A percentile compares a stretch with the other conserved stretches of the same genome.
phyloP scores from a whole-genome alignment of 805 yeast genomes.

The Candida fluviatilis region DNA sequence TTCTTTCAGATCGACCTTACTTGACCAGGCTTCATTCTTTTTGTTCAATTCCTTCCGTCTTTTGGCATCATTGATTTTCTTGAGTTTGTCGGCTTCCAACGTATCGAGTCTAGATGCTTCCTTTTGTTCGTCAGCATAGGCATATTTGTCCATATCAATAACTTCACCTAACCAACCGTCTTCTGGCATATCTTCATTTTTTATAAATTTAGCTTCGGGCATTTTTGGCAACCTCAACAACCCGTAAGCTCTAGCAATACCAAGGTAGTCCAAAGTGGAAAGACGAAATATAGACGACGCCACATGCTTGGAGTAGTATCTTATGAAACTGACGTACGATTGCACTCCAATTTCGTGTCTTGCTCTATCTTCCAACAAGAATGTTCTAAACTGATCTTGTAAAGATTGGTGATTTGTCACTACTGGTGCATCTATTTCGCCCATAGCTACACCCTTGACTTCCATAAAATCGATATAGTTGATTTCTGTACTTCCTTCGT shows the following conservation, averaged over 20 bases:
- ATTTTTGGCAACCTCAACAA: slow-evolving; percentile 81
- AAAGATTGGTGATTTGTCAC: slow-evolving; percentile 22
- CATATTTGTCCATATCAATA: slow-evolving; percentile 64
- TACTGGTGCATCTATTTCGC: slow-evolving; percentile 28
- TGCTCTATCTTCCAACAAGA: slow-evolving; percentile 70
- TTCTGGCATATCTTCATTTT: slow-evolving; percentile 48
- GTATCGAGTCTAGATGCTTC: slow-evolving; percentile 62
- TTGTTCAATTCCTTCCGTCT: slow-evolving; percentile 40
- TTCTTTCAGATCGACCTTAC: slow-evolving; percentile 61
- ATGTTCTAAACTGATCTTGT: slow-evolving; percentile 32
- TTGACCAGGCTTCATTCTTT: slow-evolving; percentile 77
- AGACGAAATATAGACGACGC: slow-evolving; percentile 85
- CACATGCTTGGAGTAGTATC: slow-evolving; percentile 82
- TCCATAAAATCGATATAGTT: slow-evolving; percentile 77
- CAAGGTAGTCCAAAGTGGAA: slow-evolving; percentile 64
- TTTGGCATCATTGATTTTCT: slow-evolving; percentile 37
- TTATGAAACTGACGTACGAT: slow-evolving; percentile 77
- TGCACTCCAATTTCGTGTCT: slow-evolving; percentile 77
- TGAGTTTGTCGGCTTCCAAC: slow-evolving; percentile 42
- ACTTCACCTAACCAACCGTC: slow-evolving; percentile 71
- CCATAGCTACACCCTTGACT: slow-evolving; percentile 57
- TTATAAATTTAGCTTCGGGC: slow-evolving; percentile 74
- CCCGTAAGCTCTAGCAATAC: slow-evolving; percentile 74
- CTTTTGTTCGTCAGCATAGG: slow-evolving; percentile 58
- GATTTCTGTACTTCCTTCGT: slow-evolving; percentile 68